phyloP scores from a whole-genome alignment of 768 basidiomycete genomes.

The Vishniacozyma victoriae region DNA sequence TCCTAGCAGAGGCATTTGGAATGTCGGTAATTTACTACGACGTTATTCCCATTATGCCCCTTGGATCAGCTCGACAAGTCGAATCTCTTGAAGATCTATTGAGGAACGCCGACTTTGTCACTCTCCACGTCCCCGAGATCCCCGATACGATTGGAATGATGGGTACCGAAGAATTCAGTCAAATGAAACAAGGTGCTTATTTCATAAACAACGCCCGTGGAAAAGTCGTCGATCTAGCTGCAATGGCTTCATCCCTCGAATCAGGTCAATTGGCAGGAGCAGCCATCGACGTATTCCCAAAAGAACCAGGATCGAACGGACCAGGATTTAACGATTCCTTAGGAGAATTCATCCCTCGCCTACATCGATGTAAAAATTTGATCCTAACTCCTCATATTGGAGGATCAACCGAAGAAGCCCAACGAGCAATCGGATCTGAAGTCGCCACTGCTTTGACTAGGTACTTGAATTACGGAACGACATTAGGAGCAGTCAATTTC shows the following conservation, averaged over 20 bases:
- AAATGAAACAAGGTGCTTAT: constrained; percentile 93
- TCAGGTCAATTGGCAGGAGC: constrained; percentile 85
- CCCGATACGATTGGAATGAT: constrained; percentile 97
- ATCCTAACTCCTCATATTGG: constrained; percentile 98
- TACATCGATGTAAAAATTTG: constrained; percentile 75
- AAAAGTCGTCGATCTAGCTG: constrained; percentile 88
- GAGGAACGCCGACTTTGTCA: constrained; percentile 79
- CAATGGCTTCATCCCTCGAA: constrained; percentile 70
- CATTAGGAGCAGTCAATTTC: constrained; percentile 93
- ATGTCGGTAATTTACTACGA: constrained; percentile 95
- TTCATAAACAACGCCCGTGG: constrained; percentile 98
- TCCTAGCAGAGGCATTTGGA: constrained; percentile 91
- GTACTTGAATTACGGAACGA: constrained; percentile 88
- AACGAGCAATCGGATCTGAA: constrained; percentile 93
- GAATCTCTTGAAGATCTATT: constrained; percentile 72
- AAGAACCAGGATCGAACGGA: constrained; percentile 88
- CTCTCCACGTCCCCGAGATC: constrained; percentile 92
- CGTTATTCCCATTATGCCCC: constrained; percentile 92
- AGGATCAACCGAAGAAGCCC: constrained; percentile 97
- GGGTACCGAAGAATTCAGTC: constrained; percentile 62
- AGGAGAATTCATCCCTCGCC: constrained; percentile 72
- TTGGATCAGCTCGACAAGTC: constrained; percentile 87
- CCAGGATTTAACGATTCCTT: constrained; percentile 76
- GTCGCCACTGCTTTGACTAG: constrained; percentile 76
- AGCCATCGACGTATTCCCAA: constrained; percentile 89